Evolutionary conservation across 2,329 filamentous ascomycete genomes (phyloP).

Genomic region (Epicoccum sorghinum): DNA sequence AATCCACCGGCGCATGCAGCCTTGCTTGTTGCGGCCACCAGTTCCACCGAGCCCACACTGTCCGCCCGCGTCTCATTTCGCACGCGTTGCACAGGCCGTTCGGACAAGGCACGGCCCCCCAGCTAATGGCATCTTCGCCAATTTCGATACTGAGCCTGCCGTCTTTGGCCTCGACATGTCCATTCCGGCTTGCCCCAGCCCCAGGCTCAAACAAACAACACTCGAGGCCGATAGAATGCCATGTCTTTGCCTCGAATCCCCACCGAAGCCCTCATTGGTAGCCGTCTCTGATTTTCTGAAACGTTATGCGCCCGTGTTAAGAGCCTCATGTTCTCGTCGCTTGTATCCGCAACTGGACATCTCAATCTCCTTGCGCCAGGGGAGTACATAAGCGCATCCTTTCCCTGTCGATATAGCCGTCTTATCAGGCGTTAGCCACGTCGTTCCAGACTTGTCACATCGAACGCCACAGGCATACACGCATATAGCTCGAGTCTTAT

Average conservation of each 20-base stretch:
- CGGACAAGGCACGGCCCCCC: constrained; percentile 9
- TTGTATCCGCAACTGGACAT: constrained; percentile 4
- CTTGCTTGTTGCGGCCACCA: constrained; percentile 3
- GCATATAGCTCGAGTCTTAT: constrained; percentile 7
- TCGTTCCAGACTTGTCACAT: background rate
- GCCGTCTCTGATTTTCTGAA: constrained; percentile 11
- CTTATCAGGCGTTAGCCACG: constrained; percentile 7
- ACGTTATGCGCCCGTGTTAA: constrained; percentile 10
- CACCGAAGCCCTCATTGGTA: constrained; percentile 4
- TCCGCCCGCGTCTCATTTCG: constrained; percentile 22
- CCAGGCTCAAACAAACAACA: constrained; percentile 1
- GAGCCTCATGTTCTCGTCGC: constrained; percentile 13
- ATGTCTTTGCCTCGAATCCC: background rate
- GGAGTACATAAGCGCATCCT: constrained; percentile 4
- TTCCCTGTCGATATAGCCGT: constrained; percentile 4
- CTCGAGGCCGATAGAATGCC: constrained; percentile 1
- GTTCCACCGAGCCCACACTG: constrained; percentile 4
- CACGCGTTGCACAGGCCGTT: constrained; percentile 23
- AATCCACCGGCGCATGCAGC: background rate
- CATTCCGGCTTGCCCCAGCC: constrained; percentile 16
- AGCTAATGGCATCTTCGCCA: constrained; percentile 16
- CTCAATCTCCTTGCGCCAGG: constrained; percentile 18
- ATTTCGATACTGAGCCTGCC: constrained; percentile 14
- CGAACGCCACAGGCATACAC: constrained; percentile 10
- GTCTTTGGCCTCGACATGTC: constrained; percentile 12